Evolutionary conservation across 345 rosid genomes (phyloP).

Genomic region (Combretum micranthum): DNA sequence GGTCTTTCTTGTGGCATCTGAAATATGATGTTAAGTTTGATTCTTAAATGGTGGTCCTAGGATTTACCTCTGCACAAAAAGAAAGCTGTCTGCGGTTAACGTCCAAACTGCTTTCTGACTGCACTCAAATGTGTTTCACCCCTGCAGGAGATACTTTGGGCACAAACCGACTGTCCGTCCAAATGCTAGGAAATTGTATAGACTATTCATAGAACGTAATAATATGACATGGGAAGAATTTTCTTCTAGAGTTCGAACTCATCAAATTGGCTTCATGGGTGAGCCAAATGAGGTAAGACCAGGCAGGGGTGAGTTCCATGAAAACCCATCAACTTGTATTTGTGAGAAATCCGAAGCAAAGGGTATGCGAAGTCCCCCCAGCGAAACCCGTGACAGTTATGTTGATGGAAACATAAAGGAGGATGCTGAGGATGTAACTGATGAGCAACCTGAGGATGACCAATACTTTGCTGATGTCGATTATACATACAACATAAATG

Average conservation of each 20-base stretch:
- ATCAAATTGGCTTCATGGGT: conserved; percentile 86
- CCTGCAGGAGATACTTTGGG: conserved; percentile 79
- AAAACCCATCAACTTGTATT: conserved; percentile 76
- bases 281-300: conserved; percentile 73
- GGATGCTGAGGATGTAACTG: conserved; percentile 7
- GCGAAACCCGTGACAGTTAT: not conserved
- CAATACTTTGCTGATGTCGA: conserved; percentile 38
- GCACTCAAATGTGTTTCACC: not conserved
- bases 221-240: conserved; percentile 88
- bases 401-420: conserved; percentile 3
- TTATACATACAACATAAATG: conserved; percentile 19
- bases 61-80: too few relatives aligned
- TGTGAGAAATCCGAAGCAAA: conserved; percentile 47
- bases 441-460: conserved; percentile 38
- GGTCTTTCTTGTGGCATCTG: too few relatives aligned
- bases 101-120: too few relatives aligned
- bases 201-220: conserved; percentile 47
- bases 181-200: conserved; percentile 68
- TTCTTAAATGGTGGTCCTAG: too few relatives aligned
- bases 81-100: too few relatives aligned
- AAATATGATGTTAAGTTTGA: too few relatives aligned
- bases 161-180: conserved; percentile 89
- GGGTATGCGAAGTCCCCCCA: conserved; percentile 10
- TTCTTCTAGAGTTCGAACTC: conserved; percentile 40
- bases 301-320: conserved; percentile 80